Conservation (phyloP, 1,284 basidiomycete genomes). For the Naganishia cerealis region DNA sequence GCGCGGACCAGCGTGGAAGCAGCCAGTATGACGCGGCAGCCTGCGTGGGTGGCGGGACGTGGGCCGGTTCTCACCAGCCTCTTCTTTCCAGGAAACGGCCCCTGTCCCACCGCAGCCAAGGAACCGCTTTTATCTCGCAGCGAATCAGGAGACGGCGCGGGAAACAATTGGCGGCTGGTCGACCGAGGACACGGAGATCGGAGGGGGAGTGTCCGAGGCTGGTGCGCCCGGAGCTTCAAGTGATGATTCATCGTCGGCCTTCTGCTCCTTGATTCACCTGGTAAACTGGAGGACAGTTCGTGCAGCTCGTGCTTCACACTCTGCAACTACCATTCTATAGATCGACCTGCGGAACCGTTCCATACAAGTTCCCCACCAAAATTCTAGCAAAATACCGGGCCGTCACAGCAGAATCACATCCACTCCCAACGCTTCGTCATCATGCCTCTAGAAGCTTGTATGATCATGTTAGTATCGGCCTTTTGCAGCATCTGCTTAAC, state of each 20-base stretch:
- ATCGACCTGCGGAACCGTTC: neutral
- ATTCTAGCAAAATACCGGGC: neutral
- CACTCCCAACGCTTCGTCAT: conserved; percentile 48
- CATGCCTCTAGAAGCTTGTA: conserved; percentile 91
- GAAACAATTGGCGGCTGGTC: conserved; percentile 15
- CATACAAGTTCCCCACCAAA: neutral
- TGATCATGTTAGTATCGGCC: conserved; percentile 61
- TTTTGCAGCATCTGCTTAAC: neutral
- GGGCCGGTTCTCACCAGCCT: too few relatives aligned
- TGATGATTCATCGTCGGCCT: conserved; percentile 10
- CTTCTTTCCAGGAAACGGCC: too few relatives aligned
- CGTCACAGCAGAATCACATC: neutral
- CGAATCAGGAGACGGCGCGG: conserved; percentile 32
- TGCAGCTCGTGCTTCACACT: too few relatives aligned
- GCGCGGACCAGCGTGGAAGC: conserved; percentile 29
- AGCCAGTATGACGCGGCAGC: conserved; percentile 25
- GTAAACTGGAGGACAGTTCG: too few relatives aligned
- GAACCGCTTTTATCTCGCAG: neutral
- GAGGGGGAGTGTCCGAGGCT: neutral
- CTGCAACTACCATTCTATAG: too few relatives aligned
- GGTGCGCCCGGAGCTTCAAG: neutral
- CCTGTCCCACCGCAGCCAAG: too few relatives aligned
- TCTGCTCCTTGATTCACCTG: neutral
- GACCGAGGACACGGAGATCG: conserved; percentile 28
- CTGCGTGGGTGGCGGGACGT: neutral